Conservation (phyloP, 441 rosid species). For the Eruca vesicaria region DNA sequence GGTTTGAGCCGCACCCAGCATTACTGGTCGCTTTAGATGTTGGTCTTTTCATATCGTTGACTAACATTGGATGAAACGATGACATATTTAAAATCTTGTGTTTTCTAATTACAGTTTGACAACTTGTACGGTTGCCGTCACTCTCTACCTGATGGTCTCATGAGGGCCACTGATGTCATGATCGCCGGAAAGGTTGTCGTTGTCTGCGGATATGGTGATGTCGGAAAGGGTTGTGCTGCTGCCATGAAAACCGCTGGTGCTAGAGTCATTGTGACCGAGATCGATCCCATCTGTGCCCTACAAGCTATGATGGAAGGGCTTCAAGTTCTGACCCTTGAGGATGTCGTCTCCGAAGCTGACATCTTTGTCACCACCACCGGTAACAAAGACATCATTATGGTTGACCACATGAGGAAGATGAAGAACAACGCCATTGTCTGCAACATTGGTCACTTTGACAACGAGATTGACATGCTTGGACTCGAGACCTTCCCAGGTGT, state of each 20-base stretch:
- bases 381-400: conserved; percentile 87
- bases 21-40: too few species aligned
- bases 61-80: not conserved
- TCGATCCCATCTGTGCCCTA: conserved; percentile 90
- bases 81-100: not conserved
- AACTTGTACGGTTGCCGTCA: conserved; percentile 96
- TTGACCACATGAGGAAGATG: conserved; percentile 84
- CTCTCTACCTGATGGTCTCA: conserved; percentile 93
- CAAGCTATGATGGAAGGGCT: conserved; percentile 92
- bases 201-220: conserved; percentile 85
- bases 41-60: not conserved
- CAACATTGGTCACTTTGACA: conserved; percentile 93
- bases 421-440: conserved; percentile 94
- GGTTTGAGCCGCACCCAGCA: too few species aligned
- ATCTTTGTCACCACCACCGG: conserved; percentile 94
- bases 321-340: conserved; percentile 69
- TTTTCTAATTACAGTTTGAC: conserved; percentile 53
- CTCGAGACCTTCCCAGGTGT: conserved; percentile 81
- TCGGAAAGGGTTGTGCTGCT: conserved; percentile 92
- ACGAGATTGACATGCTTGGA: conserved; percentile 80
- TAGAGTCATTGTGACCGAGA: conserved; percentile 84
- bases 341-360: conserved; percentile 66
- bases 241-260: conserved; percentile 93
- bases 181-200: conserved; percentile 86
- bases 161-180: conserved; percentile 96